Base-by-base conservation (phyloP, 1,284 basidiomycete species). In the Ustilago shanxiensis region DNA sequence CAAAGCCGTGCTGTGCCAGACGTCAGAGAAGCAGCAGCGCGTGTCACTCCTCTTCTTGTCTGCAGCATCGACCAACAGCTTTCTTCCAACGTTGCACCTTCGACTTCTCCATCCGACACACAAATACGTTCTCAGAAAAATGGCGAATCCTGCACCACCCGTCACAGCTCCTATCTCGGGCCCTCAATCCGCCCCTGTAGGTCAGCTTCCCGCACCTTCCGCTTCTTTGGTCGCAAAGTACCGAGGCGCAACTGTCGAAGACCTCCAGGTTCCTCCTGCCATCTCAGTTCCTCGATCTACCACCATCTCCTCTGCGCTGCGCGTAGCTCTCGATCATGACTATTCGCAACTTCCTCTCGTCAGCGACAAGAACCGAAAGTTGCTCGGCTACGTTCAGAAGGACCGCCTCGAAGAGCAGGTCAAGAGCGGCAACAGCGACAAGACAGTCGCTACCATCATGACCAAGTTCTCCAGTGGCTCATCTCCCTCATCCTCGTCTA, bases 331-430 rank as follows among this genome's bases (percentile, higher is more conserved):
- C 37, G 82, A 83, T 65, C 79, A 83, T 61, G 81, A 83, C 70
- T 83, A 82, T 68, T 73, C 72, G 24, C 82, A 83, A 56, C 69
- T 83, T 3, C 81, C 82, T 13, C 78, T 83, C 13, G 67, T 82
- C 37, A 71, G 70, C 52, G 72, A 74, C 35, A 79, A 79, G 56
- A 75, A 80, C 45, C 70, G 73, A 8, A 79, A 79, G 60, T 54
- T 81, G 63, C 65, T 71, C 47, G 84, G 83, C 26, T 85, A 83
- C 54, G 75, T 84, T 18, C 81, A 84, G 33, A 74, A 85, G 60
- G 65, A 74, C 26, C 73, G 71, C 16, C 73, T 85, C 24, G 67
- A 79, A 37, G 53, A 70, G 39, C 68, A 76, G 35, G 54, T 78
- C 50, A 66, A 77, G 29, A 45, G 56, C 50, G 81, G 75, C 28